These are phyloP conservation scores for Agaricales sp. DNA, from an alignment of 1,284 basidiomycete genomes.

Conservation along the genomic window DNA sequence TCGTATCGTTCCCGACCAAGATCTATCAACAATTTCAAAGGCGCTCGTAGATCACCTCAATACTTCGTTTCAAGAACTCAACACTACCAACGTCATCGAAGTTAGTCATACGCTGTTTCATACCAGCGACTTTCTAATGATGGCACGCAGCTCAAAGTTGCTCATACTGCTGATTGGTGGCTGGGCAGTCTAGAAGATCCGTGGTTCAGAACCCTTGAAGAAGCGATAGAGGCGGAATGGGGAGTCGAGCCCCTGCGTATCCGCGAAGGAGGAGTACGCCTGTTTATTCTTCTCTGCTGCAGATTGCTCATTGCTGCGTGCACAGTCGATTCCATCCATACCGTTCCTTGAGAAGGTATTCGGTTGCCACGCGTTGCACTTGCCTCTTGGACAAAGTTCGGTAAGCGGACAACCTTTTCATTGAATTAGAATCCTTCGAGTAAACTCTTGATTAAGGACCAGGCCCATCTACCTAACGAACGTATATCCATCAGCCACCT, in stretches of 20 bases:
- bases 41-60: constrained; percentile 54
- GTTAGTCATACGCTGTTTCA: constrained; percentile 25
- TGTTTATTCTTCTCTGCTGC: constrained; percentile 8
- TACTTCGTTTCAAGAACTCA: constrained; percentile 48
- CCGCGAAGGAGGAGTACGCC: constrained; percentile 83
- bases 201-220: constrained; percentile 80
- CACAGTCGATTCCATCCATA: constrained; percentile 80
- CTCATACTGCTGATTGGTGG: constrained; percentile 94
- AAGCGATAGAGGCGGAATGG: constrained; percentile 81
- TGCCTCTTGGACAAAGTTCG: constrained; percentile 82
- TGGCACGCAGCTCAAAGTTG: constrained; percentile 55
- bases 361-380: constrained; percentile 70
- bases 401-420: constrained; percentile 28
- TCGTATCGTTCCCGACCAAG: constrained; percentile 91
- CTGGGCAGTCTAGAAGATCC: constrained; percentile 74
- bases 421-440: neutral
- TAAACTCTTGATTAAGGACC: constrained; percentile 40
- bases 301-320: constrained; percentile 1
- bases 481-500: constrained; percentile 73
- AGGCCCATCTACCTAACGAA: constrained; percentile 83
- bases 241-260: constrained; percentile 77
- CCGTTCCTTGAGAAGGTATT: constrained; percentile 92
- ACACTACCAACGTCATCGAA: constrained; percentile 65
- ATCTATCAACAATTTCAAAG: constrained; percentile 59
- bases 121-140: constrained; percentile 3